Evolutionary conservation across 169 alveolate species (phyloP).

Genomic region (Theileria luwenshuni): DNA sequence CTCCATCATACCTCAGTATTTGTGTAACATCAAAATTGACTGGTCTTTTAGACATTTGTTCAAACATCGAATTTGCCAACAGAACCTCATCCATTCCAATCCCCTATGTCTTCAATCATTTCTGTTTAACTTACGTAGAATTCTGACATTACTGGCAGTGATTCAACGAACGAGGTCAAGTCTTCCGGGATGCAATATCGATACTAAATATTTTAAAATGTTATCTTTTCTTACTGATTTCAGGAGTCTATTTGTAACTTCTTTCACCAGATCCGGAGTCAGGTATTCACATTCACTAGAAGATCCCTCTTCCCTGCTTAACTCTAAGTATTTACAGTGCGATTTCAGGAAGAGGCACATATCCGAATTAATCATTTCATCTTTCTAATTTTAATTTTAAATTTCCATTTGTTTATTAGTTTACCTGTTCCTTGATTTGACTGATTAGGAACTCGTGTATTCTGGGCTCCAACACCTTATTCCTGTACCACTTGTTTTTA

Average conservation of each 20-base stretch:
- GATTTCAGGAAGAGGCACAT: slow-evolving; percentile 38
- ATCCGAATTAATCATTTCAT: slow-evolving; percentile 46
- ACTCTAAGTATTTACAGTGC: slow-evolving; percentile 31
- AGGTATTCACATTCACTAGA: neutral
- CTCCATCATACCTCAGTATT: slow-evolving; percentile 32
- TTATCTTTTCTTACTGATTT: slow-evolving; percentile 19
- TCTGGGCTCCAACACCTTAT: slow-evolving; percentile 15
- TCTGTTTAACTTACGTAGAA: slow-evolving; percentile 27
- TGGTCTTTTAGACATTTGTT: slow-evolving; percentile 28
- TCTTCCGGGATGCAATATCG: slow-evolving; percentile 43
- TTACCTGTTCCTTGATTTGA: slow-evolving; percentile 15
- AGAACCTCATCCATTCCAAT: neutral
- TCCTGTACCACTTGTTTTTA: slow-evolving; percentile 11
- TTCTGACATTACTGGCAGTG: slow-evolving; percentile 16
- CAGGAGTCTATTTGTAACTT: slow-evolving; percentile 27
- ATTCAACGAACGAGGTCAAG: slow-evolving; percentile 23
- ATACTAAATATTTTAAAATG: slow-evolving; percentile 4
- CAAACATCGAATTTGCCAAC: slow-evolving; percentile 1
- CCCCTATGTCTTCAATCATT: slow-evolving; percentile 5
- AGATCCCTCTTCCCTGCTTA: neutral
- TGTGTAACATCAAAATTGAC: slow-evolving; percentile 32
- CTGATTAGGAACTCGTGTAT: slow-evolving; percentile 21
- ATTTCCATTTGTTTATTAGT: neutral
- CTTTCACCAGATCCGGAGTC: slow-evolving; percentile 30
- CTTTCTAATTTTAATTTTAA: slow-evolving; percentile 1